Conservation (phyloP, 495 filamentous ascomycete genomes). For the Penicillium chermesinum region DNA sequence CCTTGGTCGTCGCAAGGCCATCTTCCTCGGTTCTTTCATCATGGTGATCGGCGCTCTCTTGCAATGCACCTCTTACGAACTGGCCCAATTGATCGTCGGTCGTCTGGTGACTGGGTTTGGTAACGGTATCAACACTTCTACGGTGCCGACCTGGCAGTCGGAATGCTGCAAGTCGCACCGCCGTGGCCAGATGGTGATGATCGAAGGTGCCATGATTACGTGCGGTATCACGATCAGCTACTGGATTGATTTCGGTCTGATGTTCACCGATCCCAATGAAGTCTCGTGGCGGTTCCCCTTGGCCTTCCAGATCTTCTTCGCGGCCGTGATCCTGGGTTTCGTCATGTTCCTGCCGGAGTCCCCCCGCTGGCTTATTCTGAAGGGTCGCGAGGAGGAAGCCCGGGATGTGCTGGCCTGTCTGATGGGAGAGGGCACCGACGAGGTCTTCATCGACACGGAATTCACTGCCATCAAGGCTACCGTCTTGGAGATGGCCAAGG, state of each 20-base stretch:
- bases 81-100: constrained; percentile 60
- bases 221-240: constrained; percentile 68
- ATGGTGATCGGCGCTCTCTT: constrained; percentile 58
- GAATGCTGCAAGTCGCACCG: constrained; percentile 68
- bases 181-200: constrained; percentile 74
- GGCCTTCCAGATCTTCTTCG: constrained; percentile 67
- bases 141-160: constrained; percentile 73
- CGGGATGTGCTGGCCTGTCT: constrained; percentile 58
- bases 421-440: constrained; percentile 47
- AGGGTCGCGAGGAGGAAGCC: constrained; percentile 62
- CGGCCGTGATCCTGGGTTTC: constrained; percentile 53
- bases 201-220: constrained; percentile 68
- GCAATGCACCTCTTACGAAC: constrained; percentile 56
- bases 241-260: constrained; percentile 70
- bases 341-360: constrained; percentile 67
- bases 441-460: constrained; percentile 55
- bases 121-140: constrained; percentile 60
- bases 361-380: constrained; percentile 68
- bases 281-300: constrained; percentile 73
- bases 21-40: constrained; percentile 52
- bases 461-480: constrained; percentile 71
- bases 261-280: constrained; percentile 56
- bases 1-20: constrained; percentile 52
- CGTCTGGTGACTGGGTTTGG: constrained; percentile 58
- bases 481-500: constrained; percentile 64